Conservation (phyloP, 305 asterid genomes). For the Ilex paraguariensis region DNA sequence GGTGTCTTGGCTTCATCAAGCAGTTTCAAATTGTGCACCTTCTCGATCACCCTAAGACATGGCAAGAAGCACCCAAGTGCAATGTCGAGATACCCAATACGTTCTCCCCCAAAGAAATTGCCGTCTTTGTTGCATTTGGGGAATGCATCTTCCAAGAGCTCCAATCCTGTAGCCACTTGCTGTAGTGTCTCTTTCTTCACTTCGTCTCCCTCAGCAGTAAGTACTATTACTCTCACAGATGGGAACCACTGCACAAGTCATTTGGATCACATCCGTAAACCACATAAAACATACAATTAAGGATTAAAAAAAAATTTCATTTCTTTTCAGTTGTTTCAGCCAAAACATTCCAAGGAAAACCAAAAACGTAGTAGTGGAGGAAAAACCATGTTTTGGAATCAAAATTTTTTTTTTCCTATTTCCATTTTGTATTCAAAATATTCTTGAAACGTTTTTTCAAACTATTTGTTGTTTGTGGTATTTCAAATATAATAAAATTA, state of each 20-base stretch:
- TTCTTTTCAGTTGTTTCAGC: too few relatives aligned
- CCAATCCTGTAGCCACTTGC: conserved; percentile 22
- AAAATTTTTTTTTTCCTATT: too few relatives aligned
- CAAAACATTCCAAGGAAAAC: too few relatives aligned
- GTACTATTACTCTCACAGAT: conserved; percentile 9
- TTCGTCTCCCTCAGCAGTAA: conserved; percentile 10
- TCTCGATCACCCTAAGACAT: conserved; percentile 33
- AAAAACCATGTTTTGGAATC: too few relatives aligned
- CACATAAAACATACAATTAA: too few relatives aligned
- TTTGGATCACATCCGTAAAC: too few relatives aligned
- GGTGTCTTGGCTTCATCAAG: conserved; percentile 30
- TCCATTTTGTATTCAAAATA: too few relatives aligned
- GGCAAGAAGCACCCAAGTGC: conserved; percentile 31
- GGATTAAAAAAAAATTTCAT: too few relatives aligned
- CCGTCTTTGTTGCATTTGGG: conserved; percentile 30
- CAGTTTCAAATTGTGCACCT: conserved; percentile 6
- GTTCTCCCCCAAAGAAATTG: conserved; percentile 16
- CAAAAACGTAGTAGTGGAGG: too few relatives aligned
- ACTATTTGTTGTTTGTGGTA: too few relatives aligned
- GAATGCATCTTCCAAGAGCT: conserved; percentile 38
- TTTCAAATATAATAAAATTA: too few relatives aligned
- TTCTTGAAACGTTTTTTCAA: too few relatives aligned
- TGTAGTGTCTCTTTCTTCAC: conserved; percentile 13
- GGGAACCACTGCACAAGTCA: conserved; percentile 21
- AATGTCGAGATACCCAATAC: conserved; percentile 34